Evolutionary conservation across 345 rosid species (phyloP), one percentile per base, ranked within the genome.

Genomic region (Citropsis articulata): DNA sequence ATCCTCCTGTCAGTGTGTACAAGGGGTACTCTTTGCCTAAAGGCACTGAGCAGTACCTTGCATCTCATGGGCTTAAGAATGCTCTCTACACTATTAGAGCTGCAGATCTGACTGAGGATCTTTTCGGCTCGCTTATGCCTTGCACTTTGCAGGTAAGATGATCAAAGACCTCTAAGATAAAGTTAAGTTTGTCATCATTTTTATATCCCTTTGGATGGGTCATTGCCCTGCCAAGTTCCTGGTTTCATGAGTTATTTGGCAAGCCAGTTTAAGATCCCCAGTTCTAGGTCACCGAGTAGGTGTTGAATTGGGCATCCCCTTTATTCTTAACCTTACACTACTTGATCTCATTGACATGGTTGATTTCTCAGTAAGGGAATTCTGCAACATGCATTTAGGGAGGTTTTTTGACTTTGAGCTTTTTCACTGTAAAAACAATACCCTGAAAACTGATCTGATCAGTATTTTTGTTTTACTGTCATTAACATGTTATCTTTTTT

Each of bases 1-100:
- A 96, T 79, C 95, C 94, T 78, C 98, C 97, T 35, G 92, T 89
- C 56, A 94, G 98, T 83, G 84, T 96, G 10, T 92, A 84, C 78
- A 96, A 94, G 72, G 99, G 99, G 61, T 68, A 88, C 81, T 81
- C 86, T 12, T 76, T 94, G 78, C 73, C 94, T 10, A 85, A 86
- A 81, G 92, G 90, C 25, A 69, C 92, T 0, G 87, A 89, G 89
- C 88, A 84, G 42, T 87, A 90, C 83, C 92, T 96, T 36, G 70
- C 76, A 8, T 90, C 97, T 45, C 83, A 72, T 50, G 99, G 98
- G 68, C 88, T 94, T 42, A 91, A 89, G 81, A 86, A 92, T 79
- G 98, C 98, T 66, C 81, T 92, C 24, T 94, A 92, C 83, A 84
- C 91, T 66, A 81, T 94, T 60, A 77, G 81, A 84, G 97, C 91